These are phyloP conservation scores for Grigorovia humatica DNA, from an alignment of 805 yeast species.

Conservation along the genomic window DNA sequence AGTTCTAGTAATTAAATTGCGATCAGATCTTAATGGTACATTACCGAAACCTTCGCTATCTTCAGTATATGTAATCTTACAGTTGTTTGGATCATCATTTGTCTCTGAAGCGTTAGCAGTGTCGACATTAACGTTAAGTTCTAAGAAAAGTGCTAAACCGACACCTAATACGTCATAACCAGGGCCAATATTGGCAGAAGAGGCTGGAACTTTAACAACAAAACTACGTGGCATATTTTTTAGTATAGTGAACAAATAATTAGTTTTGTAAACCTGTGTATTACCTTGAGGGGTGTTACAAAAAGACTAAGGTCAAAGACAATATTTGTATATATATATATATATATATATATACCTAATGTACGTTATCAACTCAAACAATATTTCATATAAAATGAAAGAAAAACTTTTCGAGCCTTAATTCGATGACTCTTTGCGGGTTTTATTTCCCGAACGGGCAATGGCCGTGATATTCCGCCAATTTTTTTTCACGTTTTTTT, in stretches of 20 bases:
- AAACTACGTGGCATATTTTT: conserved; percentile 41
- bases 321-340: background rate
- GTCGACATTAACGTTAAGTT: conserved; percentile 60
- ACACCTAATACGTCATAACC: conserved; percentile 96
- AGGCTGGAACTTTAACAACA: conserved; percentile 77
- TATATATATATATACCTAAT: background rate
- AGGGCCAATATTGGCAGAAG: conserved; percentile 97
- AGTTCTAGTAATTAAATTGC: conserved; percentile 81
- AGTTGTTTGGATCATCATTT: conserved; percentile 56
- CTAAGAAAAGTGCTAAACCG: conserved; percentile 67
- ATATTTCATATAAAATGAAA: background rate
- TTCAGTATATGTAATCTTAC: conserved; percentile 56
- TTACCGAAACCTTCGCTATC: conserved; percentile 65
- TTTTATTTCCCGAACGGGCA: background rate
- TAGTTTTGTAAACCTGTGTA: too few relatives aligned
- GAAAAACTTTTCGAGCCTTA: background rate
- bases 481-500: background rate
- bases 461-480: background rate
- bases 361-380: background rate
- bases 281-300: too few relatives aligned
- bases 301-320: too few relatives aligned
- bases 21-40: conserved; percentile 70
- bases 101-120: conserved; percentile 35
- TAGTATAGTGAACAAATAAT: too few relatives aligned
- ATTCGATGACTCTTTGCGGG: background rate